A percentile compares a stretch with the other conserved stretches of the same genome.
phyloP scores from a whole-genome alignment of 768 basidiomycete genomes.

The Hirschioporus abietinus region DNA sequence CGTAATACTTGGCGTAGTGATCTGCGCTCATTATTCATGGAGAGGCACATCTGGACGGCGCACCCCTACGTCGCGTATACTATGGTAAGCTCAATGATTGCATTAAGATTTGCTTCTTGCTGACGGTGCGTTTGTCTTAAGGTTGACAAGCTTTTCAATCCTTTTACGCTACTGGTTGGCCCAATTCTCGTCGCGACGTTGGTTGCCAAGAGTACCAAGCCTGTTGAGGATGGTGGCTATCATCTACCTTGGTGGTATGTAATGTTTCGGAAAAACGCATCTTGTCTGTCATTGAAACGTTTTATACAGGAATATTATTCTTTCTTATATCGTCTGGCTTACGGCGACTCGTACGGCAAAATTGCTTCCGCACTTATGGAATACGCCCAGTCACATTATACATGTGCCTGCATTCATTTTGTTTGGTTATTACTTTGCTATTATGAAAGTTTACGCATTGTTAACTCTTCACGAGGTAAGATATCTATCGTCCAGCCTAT shows the following conservation, averaged over 20 bases:
- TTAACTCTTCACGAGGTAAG: slow-evolving; percentile 86
- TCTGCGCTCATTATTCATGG: slow-evolving; percentile 82
- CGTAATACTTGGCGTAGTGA: slow-evolving; percentile 93
- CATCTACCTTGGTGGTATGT: slow-evolving; percentile 80
- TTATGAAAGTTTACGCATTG: slow-evolving; percentile 92
- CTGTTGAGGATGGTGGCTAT: slow-evolving; percentile 63
- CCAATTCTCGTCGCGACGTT: slow-evolving; percentile 74
- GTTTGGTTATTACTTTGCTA: slow-evolving; percentile 91
- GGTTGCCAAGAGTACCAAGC: slow-evolving; percentile 73
- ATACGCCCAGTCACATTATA: slow-evolving; percentile 68
- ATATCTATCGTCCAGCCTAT: slow-evolving; percentile 1
- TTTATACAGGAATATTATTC: slow-evolving; percentile 55
- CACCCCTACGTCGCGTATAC: slow-evolving; percentile 83
- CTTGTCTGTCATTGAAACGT: slow-evolving; percentile 2
- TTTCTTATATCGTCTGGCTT: slow-evolving; percentile 67
- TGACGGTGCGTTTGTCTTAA: slow-evolving; percentile 22
- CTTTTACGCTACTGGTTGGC: slow-evolving; percentile 80
- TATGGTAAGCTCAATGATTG: slow-evolving; percentile 53
- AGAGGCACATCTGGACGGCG: slow-evolving; percentile 79
- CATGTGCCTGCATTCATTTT: slow-evolving; percentile 83
- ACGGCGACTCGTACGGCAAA: slow-evolving; percentile 60
- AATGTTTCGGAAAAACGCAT: background rate
- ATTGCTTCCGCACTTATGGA: slow-evolving; percentile 75
- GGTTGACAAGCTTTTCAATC: slow-evolving; percentile 85
- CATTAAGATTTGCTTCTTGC: slow-evolving; percentile 28